These are phyloP conservation scores for Clonostachys byssicola DNA, from an alignment of 2,329 filamentous ascomycete genomes.

Conservation along the genomic window DNA sequence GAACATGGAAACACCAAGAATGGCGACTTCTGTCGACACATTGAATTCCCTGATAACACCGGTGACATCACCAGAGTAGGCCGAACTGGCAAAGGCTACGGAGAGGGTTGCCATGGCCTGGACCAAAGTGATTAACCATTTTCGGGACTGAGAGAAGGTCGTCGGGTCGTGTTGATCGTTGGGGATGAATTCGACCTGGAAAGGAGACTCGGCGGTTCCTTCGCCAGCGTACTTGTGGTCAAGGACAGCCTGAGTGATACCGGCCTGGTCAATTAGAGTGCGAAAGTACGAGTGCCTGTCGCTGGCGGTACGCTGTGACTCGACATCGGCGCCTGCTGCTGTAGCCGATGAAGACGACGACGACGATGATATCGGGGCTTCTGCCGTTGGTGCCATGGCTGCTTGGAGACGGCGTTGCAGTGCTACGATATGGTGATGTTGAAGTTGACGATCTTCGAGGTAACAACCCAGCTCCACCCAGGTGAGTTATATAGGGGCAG, in stretches of 20 bases:
- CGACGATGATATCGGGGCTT: not conserved
- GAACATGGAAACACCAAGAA: constrained; percentile 60
- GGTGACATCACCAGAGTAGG: constrained; percentile 54
- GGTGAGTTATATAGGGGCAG: too few relatives aligned
- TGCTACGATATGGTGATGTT: too few relatives aligned
- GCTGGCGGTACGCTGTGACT: constrained; percentile 27
- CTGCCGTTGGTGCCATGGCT: not conserved
- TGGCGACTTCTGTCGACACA: constrained; percentile 45
- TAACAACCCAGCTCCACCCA: too few relatives aligned
- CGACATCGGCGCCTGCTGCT: constrained; percentile 31
- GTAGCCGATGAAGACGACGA: constrained; percentile 18
- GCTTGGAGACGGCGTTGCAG: not conserved
- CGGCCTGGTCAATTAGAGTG: constrained; percentile 52
- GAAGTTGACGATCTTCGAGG: too few relatives aligned
- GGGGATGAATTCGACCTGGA: constrained; percentile 62
- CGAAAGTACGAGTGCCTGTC: constrained; percentile 38
- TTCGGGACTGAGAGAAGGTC: constrained; percentile 48
- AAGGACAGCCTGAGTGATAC: constrained; percentile 52
- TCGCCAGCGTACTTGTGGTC: constrained; percentile 51
- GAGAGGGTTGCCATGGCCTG: constrained; percentile 64
- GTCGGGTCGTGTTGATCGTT: constrained; percentile 65
- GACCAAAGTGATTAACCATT: constrained; percentile 62
- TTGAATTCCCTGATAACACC: constrained; percentile 52
- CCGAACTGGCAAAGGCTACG: constrained; percentile 66
- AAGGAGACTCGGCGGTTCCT: constrained; percentile 65